Base-by-base conservation (phyloP, 2,329 filamentous ascomycete genomes). In the Exophiala viscosa region DNA sequence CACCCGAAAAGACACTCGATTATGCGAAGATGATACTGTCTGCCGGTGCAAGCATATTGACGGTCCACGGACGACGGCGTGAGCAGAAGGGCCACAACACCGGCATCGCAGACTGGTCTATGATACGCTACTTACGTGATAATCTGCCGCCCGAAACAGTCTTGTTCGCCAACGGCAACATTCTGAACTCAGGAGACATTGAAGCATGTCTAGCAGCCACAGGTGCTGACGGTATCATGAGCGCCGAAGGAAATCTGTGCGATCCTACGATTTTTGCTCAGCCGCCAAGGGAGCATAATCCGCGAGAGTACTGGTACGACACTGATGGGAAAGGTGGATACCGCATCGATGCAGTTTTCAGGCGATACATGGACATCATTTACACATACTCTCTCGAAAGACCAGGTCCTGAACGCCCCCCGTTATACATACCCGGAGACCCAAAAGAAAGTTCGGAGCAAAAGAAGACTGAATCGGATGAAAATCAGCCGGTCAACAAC, bases 1-100 rank as follows among this genome's bases (percentile, higher is more conserved):
- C 87, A 0, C 86, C 80, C 57, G 91, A 96, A 72, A 84, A 86
- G 67, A 96, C 91, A 0, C 73, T 99, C 58, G 85, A 84, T 40
- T 99, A 99, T 69, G 93, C 93, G 10, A 83, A 84, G 64, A 95
- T 89, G 70, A 87, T 97, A 1, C 72, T 99, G 5, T 81, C 78
- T 3, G 91, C 93, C 0, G 93, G 93, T 10, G 93, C 93, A 2
- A 96, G 89, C 63, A 91, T 97, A 50, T 78, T 99, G 57, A 93
- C 93, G 0, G 88, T 99, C 0, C 93, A 99, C 73, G 93, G 93
- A 0, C 79, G 93, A 33, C 80, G 83, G 58, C 78, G 93, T 59
- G 90, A 97, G 65, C 92, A 97, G 69, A 99, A 99, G 73, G 92
- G 93, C 0, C 93, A 99, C 67, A 81, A 95, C 65, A 99, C 93